Evolutionary conservation across 495 filamentous ascomycete genomes (phyloP), one percentile per base, ranked within the genome.

Genomic region (Cudoniella acicularis): DNA sequence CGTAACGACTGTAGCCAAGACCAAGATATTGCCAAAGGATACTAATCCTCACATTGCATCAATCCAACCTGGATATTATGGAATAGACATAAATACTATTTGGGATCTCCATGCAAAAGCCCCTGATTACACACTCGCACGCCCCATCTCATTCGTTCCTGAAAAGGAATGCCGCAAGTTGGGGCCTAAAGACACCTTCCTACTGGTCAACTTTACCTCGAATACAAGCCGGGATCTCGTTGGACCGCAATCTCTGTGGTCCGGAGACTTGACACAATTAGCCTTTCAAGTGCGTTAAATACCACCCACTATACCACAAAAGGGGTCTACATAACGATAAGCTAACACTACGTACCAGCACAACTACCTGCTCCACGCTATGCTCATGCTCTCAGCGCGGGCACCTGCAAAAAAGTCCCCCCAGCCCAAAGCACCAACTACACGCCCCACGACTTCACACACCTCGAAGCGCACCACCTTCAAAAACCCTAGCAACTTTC

Each of bases 311-410:
- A 9, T 51, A 24, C 21, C 20, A 22, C 24, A 41, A 20, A 4
- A n/a, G n/a, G 11, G 18, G 26, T n/a, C 48, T 3, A 50, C 17
- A 52, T n/a, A n/a, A n/a, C n/a, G n/a, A n/a, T n/a, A n/a, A n/a
- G n/a, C 9, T 27, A 52, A 52, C 22, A 52, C n/a, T n/a, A 27
- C 3, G 3, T 13, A 22, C 1, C n/a, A 61, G 59, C 26, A 61
- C 42, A 50, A 49, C 10, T 61, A 55, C 24, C 52, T 61, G 20
- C 46, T 61, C 30, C 59, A 61, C 25, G 59, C 59, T 2, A 51
- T 61, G 20, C 10, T 61, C 4, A 36, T 42, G 13, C 20, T 56
- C 4, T 21, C 59, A 0, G 59, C 59, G 27, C 52, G 59, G n/a
- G 2, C 52, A 61, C 25, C 20, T 61, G 16, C 52, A 52, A 11